Conservation (phyloP, 768 basidiomycete species). For the Saitozyma sp. region DNA sequence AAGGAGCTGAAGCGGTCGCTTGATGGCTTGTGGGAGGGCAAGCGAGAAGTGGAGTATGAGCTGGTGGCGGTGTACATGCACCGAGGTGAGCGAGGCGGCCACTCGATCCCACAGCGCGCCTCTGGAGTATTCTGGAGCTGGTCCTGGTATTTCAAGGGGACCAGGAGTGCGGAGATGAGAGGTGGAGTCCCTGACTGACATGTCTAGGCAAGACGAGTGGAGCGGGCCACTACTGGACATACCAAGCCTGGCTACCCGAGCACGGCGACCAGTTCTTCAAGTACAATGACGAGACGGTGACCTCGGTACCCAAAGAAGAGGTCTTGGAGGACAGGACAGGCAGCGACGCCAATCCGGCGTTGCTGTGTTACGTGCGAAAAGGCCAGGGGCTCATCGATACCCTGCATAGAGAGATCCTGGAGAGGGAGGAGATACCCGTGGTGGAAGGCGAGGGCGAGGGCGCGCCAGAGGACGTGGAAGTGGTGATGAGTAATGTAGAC, state of each 20-base stretch:
- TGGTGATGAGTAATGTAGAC: background rate
- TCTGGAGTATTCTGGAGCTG: background rate
- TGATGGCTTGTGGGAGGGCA: slow-evolving; percentile 72
- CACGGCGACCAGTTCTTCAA: slow-evolving; percentile 86
- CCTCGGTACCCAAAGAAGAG: slow-evolving; percentile 72
- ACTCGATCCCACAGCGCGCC: background rate
- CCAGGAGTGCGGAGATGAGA: background rate
- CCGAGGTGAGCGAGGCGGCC: slow-evolving; percentile 68
- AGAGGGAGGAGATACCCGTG: slow-evolving; percentile 4
- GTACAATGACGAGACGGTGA: slow-evolving; percentile 89
- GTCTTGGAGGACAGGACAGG: slow-evolving; percentile 77
- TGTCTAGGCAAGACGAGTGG: slow-evolving; percentile 29
- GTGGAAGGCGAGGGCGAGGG: background rate
- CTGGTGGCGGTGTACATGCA: slow-evolving; percentile 92
- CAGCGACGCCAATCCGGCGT: slow-evolving; percentile 53
- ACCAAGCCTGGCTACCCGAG: slow-evolving; percentile 80
- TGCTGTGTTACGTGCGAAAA: slow-evolving; percentile 53
- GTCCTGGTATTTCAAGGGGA: background rate
- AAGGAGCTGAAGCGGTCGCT: slow-evolving; percentile 50
- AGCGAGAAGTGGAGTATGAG: slow-evolving; percentile 69
- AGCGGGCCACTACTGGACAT: slow-evolving; percentile 82
- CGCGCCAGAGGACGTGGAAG: background rate
- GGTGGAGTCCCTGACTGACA: background rate
- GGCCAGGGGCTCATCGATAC: slow-evolving; percentile 39
- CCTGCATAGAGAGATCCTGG: slow-evolving; percentile 35